These are phyloP conservation scores for Hysterium pulicare DNA, from an alignment of 2,329 filamentous ascomycete genomes.

Conservation along the genomic window DNA sequence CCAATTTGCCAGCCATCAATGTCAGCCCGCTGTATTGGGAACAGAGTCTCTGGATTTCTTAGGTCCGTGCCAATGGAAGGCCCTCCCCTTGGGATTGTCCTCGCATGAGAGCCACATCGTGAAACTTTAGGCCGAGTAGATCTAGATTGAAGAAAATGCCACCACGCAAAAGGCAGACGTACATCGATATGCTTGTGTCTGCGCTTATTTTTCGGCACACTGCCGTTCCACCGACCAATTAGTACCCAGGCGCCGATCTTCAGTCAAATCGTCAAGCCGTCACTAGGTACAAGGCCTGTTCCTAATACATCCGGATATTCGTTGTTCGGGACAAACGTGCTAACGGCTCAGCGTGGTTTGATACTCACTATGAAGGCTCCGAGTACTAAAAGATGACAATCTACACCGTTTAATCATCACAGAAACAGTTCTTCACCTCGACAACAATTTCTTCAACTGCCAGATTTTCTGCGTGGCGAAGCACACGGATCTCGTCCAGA, in stretches of 20 bases:
- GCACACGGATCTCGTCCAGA: constrained; percentile 24
- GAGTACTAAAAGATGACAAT: constrained; percentile 38
- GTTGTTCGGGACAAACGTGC: constrained; percentile 20
- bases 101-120: neutral
- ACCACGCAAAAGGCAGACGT: constrained; percentile 12
- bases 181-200: constrained; percentile 20
- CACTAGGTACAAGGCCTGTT: constrained; percentile 36
- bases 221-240: constrained; percentile 32
- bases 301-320: constrained; percentile 37
- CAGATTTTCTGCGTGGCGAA: constrained; percentile 17
- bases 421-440: neutral
- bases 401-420: constrained; percentile 18
- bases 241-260: constrained; percentile 21
- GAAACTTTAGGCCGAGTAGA: constrained; percentile 7
- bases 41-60: neutral
- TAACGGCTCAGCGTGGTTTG: constrained; percentile 24
- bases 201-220: constrained; percentile 30
- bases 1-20: no score
- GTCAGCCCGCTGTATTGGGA: neutral
- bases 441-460: constrained; percentile 4
- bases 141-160: constrained; percentile 28
- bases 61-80: neutral
- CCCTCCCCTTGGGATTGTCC: constrained; percentile 14
- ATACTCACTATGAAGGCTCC: constrained; percentile 18
- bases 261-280: constrained; percentile 23